Base-by-base conservation (phyloP, 768 basidiomycete genomes). In the Candolleomyces efflorescens region DNA sequence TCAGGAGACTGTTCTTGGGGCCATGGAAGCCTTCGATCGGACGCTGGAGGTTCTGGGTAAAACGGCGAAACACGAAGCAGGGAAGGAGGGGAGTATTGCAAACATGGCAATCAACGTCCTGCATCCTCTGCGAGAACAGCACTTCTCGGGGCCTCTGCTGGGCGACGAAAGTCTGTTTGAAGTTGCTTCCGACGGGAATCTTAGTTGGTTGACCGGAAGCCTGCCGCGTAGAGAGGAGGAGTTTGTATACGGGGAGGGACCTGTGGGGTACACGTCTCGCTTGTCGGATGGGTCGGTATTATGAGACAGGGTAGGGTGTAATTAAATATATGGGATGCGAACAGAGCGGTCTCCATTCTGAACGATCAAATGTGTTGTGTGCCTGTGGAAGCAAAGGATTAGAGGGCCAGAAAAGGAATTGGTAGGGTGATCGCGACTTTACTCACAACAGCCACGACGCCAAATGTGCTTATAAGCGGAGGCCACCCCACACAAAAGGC, bases 51-150 rank as follows among this genome's bases (percentile, higher is more conserved):
- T 75, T 26, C 71, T 81, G n/a, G 59, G 59, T 13, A 64, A 69
- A 32, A 73, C 73, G n/a, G 64, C 65, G 26, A 55, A 60, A 27
- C 70, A 75, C 41, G 75, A 73, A 61, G 60, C 60, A 45, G 71
- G 69, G 20, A 73, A 70, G 62, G 69, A 67, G 23, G 75, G 70
- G 18, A 73, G 75, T 55, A 73, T 74, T 26, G 75, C 76, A 12
- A 63, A 62, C 7, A 69, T 77, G 60, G 78, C 74, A 22, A 63
- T 74, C 46, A 72, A 75, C 56, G 73, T 78, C 13, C 63, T 82
- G 41, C 59, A 53, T 37, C 63, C 55, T 55, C 66, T 64, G 55
- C 63, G 58, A 44, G 57, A 63, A 46, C 62, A 64, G 49, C 61
- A 60, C 43, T 62, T 59, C 58, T 53, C 53, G 41, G 3, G 36